Conservation (phyloP, 2,329 filamentous ascomycete genomes). For the Aspergillus fructus region DNA sequence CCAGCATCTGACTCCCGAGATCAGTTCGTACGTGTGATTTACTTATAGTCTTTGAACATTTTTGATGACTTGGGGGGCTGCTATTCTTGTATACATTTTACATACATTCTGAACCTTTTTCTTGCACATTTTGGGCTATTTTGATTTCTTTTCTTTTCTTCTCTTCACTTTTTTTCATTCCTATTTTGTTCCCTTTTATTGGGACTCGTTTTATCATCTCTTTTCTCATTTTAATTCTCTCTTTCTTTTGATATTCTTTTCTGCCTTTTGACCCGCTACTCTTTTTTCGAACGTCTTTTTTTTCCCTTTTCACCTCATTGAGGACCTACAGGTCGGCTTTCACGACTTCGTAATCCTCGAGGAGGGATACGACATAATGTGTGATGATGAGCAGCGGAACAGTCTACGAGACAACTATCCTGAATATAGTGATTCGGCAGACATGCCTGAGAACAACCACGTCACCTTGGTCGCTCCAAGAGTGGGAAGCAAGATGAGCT, state of each 20-base stretch:
- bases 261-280: neutral
- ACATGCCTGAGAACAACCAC: slow-evolving; percentile 7
- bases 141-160: slow-evolving; percentile 7
- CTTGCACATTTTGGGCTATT: neutral
- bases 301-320: slow-evolving; percentile 4
- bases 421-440: slow-evolving; percentile 21
- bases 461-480: neutral
- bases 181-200: neutral
- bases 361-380: slow-evolving; percentile 24
- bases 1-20: slow-evolving; percentile 33
- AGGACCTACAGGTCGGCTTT: neutral
- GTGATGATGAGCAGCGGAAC: slow-evolving; percentile 21
- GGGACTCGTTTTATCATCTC: neutral
- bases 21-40: slow-evolving; percentile 38
- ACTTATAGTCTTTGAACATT: neutral
- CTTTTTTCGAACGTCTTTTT: slow-evolving; percentile 11
- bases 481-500: neutral
- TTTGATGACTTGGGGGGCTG: neutral
- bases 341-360: slow-evolving; percentile 8
- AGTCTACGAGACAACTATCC: slow-evolving; percentile 14
- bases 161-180: neutral
- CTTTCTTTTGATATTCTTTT: slow-evolving; percentile 7
- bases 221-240: neutral
- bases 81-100: slow-evolving; percentile 6
- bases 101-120: neutral